Conservation (phyloP, 305 asterid genomes). For the Fraxinus greggii region DNA sequence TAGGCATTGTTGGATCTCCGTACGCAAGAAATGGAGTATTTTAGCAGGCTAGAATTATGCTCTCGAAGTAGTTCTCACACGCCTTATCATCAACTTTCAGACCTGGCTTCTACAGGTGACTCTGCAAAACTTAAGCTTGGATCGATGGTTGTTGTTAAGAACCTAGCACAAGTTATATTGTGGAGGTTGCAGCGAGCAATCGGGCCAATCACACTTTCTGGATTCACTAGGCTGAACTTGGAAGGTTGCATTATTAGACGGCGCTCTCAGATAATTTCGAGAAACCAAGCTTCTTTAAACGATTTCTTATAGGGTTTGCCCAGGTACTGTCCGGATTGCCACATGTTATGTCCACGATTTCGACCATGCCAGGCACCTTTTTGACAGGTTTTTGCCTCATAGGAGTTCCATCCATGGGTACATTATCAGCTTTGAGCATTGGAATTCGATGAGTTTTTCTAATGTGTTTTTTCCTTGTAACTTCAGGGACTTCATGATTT, state of each 20-base stretch:
- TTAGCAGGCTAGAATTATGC: slow-evolving; percentile 33
- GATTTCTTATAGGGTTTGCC: slow-evolving; percentile 54
- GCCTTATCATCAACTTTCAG: slow-evolving; percentile 2
- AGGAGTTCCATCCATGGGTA: slow-evolving; percentile 61
- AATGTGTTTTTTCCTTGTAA: slow-evolving; percentile 42
- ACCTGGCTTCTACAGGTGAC: slow-evolving; percentile 26
- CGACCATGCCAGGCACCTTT: slow-evolving; percentile 48
- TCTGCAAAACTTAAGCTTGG: slow-evolving; percentile 31
- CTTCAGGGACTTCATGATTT: slow-evolving; percentile 32
- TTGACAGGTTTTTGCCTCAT: slow-evolving; percentile 48
- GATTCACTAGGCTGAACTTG: neutral
- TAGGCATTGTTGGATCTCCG: slow-evolving; percentile 32
- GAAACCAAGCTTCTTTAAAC: slow-evolving; percentile 65
- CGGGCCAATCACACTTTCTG: slow-evolving; percentile 22
- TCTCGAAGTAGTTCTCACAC: slow-evolving; percentile 22
- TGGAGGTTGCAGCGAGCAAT: slow-evolving; percentile 38
- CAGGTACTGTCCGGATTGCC: slow-evolving; percentile 54
- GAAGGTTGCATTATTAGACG: slow-evolving; percentile 23
- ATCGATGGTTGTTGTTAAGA: neutral
- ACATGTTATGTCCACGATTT: slow-evolving; percentile 73
- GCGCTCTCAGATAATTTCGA: slow-evolving; percentile 57
- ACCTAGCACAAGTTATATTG: slow-evolving; percentile 30
- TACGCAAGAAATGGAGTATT: neutral
- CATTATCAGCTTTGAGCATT: slow-evolving; percentile 57
- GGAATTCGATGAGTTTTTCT: slow-evolving; percentile 58